Conservation (phyloP, 2,329 filamentous ascomycete species). For the Diaporthe citri region DNA sequence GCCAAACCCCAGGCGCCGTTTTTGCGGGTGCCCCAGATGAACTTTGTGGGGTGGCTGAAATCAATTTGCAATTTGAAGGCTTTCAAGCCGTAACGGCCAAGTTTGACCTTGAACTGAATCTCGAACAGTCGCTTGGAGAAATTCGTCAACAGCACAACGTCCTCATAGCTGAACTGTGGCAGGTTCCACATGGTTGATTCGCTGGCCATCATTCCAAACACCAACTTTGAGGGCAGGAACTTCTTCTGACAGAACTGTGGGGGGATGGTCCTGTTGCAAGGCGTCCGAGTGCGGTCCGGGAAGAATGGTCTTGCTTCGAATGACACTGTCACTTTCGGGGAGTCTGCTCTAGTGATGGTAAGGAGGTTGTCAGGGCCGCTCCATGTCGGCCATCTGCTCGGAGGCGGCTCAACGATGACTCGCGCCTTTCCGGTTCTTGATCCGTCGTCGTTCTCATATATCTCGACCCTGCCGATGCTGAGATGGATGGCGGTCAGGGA, state of each 20-base stretch:
- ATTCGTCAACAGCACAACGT: conserved; percentile 26
- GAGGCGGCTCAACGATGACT: conserved; percentile 71
- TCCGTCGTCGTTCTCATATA: conserved; percentile 60
- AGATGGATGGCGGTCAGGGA: conserved; percentile 65
- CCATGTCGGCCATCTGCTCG: conserved; percentile 45
- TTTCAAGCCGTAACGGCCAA: conserved; percentile 24
- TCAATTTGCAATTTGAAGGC: conserved; percentile 58
- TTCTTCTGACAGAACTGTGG: conserved; percentile 8
- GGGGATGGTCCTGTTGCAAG: conserved; percentile 1
- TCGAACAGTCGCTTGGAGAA: conserved; percentile 32
- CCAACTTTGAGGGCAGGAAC: conserved; percentile 1
- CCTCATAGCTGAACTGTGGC: conserved; percentile 33
- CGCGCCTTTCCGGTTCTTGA: conserved; percentile 56
- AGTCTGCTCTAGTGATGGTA: conserved; percentile 7
- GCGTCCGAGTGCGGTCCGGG: not conserved
- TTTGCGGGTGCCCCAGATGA: conserved; percentile 54
- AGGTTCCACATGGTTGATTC: conserved; percentile 35
- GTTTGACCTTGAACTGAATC: conserved; percentile 32
- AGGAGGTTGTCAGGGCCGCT: not conserved
- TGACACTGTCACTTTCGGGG: not conserved
- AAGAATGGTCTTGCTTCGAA: not conserved
- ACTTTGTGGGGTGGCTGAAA: conserved; percentile 59
- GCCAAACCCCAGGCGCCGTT: conserved; percentile 55
- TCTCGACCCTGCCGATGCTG: conserved; percentile 67
- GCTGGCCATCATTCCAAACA: conserved; percentile 37